phyloP scores from a whole-genome alignment of 345 rosid genomes.

The Iberis pinnata region DNA sequence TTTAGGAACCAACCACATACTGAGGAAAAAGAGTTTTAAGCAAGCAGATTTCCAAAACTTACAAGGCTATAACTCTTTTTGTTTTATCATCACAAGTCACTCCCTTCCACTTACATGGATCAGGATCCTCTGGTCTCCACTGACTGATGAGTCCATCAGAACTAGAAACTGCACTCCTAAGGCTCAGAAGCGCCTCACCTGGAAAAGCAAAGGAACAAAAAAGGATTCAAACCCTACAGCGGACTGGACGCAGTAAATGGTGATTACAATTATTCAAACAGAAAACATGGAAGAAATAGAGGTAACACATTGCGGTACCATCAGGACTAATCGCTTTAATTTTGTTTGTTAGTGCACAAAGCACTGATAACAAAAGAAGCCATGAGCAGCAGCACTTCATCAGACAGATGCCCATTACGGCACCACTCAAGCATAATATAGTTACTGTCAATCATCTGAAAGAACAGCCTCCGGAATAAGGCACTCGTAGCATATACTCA shows the following conservation, averaged over 20 bases:
- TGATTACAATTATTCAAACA: slow-evolving; percentile 34
- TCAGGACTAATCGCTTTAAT: slow-evolving; percentile 39
- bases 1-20: slow-evolving; percentile 7
- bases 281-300: slow-evolving; percentile 37
- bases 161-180: slow-evolving; percentile 50
- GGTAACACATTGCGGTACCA: slow-evolving; percentile 33
- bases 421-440: slow-evolving; percentile 54
- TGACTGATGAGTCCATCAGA: slow-evolving; percentile 63
- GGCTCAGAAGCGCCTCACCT: slow-evolving; percentile 88
- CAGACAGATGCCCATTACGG: slow-evolving; percentile 65
- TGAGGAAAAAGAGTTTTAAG: neutral
- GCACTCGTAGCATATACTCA: slow-evolving; percentile 44
- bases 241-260: slow-evolving; percentile 30
- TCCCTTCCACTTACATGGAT: slow-evolving; percentile 95
- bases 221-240: neutral
- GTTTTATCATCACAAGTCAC: slow-evolving; percentile 66
- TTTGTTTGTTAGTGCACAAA: slow-evolving; percentile 32
- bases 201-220: slow-evolving; percentile 20
- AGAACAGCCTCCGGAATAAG: slow-evolving; percentile 37
- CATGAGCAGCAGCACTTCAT: slow-evolving; percentile 39
- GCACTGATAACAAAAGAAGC: slow-evolving; percentile 47
- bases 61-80: slow-evolving; percentile 79
- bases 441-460: slow-evolving; percentile 60
- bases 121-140: slow-evolving; percentile 99
- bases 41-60: slow-evolving; percentile 34